A percentile compares a stretch with the other conserved stretches of the same genome.
These are phyloP conservation scores for Kuraishia ogatae DNA, from an alignment of 805 yeast species.

Conservation along the genomic window DNA sequence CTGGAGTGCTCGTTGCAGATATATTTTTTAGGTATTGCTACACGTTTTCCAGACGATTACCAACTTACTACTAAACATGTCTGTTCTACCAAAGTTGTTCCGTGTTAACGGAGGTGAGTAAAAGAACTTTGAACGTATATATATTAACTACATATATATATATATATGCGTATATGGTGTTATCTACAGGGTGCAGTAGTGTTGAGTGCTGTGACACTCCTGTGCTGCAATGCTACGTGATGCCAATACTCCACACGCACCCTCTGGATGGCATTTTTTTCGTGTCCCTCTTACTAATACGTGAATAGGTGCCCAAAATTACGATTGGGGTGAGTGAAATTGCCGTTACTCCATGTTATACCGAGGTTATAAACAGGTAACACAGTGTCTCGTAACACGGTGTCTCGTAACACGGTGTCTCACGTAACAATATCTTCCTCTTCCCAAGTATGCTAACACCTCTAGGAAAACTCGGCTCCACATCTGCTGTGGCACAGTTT, in stretches of 20 bases:
- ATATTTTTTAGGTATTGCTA: not conserved
- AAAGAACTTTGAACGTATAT: no score
- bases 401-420: not conserved
- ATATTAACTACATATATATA: no score
- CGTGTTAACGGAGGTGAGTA: slow-evolving; percentile 2
- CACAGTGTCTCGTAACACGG: no score
- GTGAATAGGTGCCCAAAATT: slow-evolving; percentile 24
- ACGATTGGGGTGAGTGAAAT: slow-evolving; percentile 19
- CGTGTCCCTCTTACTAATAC: not conserved
- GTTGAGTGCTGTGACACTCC: no score
- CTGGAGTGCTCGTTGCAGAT: not conserved
- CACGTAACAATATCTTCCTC: not conserved
- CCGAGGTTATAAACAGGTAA: no score
- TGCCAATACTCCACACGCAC: no score
- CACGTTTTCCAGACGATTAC: no score
- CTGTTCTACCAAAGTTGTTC: not conserved
- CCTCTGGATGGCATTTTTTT: no score
- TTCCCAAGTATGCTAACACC: not conserved
- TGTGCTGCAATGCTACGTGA: no score
- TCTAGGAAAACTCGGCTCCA: slow-evolving; percentile 59
- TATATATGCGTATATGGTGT: not conserved
- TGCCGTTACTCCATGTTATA: not conserved
- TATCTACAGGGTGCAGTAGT: no score
- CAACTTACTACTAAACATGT: not conserved
- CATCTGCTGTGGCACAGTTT: slow-evolving; percentile 84